These are phyloP conservation scores for Chlorella sp. DNA, from an alignment of 139 green algal genomes.

Conservation along the genomic window DNA sequence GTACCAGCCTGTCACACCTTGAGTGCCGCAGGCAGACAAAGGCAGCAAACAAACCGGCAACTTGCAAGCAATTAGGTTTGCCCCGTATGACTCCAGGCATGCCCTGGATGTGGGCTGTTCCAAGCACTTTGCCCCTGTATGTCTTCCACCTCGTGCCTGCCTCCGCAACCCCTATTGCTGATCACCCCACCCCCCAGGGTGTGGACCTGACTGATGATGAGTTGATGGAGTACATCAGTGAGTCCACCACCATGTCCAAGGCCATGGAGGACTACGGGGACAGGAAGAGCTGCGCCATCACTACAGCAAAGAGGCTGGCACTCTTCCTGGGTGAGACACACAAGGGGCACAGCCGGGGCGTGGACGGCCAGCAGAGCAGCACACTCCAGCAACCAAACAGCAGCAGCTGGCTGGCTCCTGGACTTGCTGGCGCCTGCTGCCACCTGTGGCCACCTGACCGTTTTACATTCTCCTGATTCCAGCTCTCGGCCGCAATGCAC, in stretches of 20 bases:
- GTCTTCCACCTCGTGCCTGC: background rate
- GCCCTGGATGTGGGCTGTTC: no score
- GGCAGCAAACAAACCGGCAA: background rate
- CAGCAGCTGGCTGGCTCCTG: no score
- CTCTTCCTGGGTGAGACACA: no score
- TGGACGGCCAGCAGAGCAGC: no score
- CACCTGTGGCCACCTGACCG: no score
- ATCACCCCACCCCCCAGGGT: no score
- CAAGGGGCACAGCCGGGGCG: no score
- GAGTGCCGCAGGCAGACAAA: background rate
- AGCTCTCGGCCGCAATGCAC: no score
- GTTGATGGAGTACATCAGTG: constrained; percentile 88
- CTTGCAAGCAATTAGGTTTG: background rate
- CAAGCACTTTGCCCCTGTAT: no score
- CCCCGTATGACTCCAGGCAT: background rate
- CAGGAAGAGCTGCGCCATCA: constrained; percentile 87
- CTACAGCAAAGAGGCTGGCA: constrained; percentile 78
- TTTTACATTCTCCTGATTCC: no score
- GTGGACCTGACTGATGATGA: constrained; percentile 79
- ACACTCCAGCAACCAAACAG: no score
- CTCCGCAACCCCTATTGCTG: background rate
- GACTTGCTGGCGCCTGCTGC: no score
- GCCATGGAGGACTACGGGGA: constrained; percentile 86
- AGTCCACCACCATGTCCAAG: constrained; percentile 95
- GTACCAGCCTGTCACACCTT: background rate